Conservation (phyloP, 495 filamentous ascomycete species). For the Annulohypoxylon nitens region DNA sequence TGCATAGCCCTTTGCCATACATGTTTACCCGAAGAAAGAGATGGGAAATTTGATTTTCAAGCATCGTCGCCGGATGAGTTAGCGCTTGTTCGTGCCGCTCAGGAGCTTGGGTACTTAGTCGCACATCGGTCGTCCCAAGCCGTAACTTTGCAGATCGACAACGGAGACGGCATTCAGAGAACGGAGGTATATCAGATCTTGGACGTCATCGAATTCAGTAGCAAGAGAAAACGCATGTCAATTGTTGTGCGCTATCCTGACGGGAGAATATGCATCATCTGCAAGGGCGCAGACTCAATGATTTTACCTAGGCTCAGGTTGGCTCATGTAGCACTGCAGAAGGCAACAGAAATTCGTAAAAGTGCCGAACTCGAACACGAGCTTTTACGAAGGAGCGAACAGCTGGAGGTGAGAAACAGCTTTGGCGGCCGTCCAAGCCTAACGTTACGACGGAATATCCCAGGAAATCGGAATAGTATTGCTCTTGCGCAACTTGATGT, state of each 20-base stretch:
- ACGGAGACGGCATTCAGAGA: conserved; percentile 50
- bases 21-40: conserved; percentile 80
- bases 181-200: conserved; percentile 77
- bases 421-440: conserved; percentile 73
- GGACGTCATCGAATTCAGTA: conserved; percentile 92
- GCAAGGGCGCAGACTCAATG: conserved; percentile 90
- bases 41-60: conserved; percentile 78
- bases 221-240: conserved; percentile 91
- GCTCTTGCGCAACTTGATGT: conserved; percentile 36
- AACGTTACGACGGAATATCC: conserved; percentile 64
- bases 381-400: conserved; percentile 57
- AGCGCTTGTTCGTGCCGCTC: conserved; percentile 82
- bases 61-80: conserved; percentile 91
- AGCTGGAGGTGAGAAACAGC: conserved; percentile 62
- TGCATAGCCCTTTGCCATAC: conserved; percentile 91
- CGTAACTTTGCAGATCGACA: conserved; percentile 54
- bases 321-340: conserved; percentile 78
- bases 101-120: conserved; percentile 84
- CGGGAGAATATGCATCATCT: conserved; percentile 82
- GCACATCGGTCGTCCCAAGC: conserved; percentile 66
- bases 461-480: conserved; percentile 48
- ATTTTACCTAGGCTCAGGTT: conserved; percentile 77
- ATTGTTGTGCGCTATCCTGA: conserved; percentile 90
- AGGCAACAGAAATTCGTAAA: conserved; percentile 78
- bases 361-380: conserved; percentile 69